phyloP scores from a whole-genome alignment of 345 rosid genomes.

The Sonneratia alba region DNA sequence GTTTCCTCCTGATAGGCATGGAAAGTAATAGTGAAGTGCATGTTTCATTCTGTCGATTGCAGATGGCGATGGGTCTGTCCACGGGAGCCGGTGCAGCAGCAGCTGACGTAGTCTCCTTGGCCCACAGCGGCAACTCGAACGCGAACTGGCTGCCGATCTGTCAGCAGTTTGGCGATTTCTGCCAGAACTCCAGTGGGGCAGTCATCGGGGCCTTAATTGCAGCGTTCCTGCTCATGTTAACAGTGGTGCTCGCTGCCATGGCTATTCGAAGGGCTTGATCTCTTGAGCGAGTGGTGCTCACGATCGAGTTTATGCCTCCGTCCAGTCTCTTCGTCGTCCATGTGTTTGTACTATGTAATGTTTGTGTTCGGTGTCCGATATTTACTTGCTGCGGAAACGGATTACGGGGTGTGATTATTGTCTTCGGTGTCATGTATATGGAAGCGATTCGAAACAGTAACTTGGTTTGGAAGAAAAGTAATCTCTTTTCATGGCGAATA shows the following conservation, averaged over 20 bases:
- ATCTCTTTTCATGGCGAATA: too few species aligned
- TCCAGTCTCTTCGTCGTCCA: not conserved
- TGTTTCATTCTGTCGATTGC: not conserved
- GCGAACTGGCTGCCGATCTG: slow-evolving; percentile 79
- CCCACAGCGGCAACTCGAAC: slow-evolving; percentile 74
- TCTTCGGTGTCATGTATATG: too few species aligned
- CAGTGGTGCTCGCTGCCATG: slow-evolving; percentile 50
- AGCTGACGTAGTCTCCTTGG: slow-evolving; percentile 63
- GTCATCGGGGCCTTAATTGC: slow-evolving; percentile 61
- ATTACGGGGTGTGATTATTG: too few species aligned
- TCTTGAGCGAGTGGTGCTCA: not conserved
- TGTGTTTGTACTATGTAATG: not conserved
- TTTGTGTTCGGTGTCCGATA: too few species aligned
- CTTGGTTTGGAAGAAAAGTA: too few species aligned
- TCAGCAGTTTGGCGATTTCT: slow-evolving; percentile 79
- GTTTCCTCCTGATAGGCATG: too few species aligned
- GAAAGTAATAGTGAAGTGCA: too few species aligned
- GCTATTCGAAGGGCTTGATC: slow-evolving; percentile 39
- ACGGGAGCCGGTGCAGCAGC: slow-evolving; percentile 59
- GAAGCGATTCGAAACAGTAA: too few species aligned
- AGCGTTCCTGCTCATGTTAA: slow-evolving; percentile 29
- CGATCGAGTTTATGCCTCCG: too few species aligned
- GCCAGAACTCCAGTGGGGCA: slow-evolving; percentile 68
- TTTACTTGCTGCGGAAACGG: too few species aligned
- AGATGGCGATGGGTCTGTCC: slow-evolving; percentile 51